phyloP scores from a whole-genome alignment of 768 basidiomycete species.

The Tephrocybe sp. region DNA sequence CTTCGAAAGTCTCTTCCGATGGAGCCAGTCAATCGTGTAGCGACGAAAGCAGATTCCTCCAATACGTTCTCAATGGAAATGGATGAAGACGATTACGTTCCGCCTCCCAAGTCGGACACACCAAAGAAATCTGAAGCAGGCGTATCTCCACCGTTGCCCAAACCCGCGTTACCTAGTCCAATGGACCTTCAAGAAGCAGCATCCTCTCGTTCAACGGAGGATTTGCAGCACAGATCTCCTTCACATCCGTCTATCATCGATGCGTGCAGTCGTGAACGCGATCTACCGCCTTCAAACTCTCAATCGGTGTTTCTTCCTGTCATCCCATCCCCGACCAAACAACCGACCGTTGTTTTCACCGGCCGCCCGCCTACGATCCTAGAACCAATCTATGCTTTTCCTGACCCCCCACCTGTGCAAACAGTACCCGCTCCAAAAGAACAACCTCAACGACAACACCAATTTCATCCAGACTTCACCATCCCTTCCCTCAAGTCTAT shows the following conservation, averaged over 20 bases:
- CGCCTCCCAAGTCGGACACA: background rate
- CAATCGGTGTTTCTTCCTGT: background rate
- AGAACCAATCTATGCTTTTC: conserved; percentile 13
- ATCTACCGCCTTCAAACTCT: background rate
- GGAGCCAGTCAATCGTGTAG: conserved; percentile 1
- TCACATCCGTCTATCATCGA: background rate
- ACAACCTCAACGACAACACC: conserved; percentile 28
- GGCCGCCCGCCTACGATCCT: conserved; percentile 5
- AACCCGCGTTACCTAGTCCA: background rate
- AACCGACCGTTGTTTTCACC: conserved; percentile 11
- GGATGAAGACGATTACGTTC: background rate
- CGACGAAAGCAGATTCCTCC: background rate
- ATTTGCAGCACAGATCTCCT: background rate
- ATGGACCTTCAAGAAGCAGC: too few species aligned
- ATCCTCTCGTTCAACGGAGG: background rate
- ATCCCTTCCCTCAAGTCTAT: conserved; percentile 55
- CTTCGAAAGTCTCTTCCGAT: conserved; percentile 27
- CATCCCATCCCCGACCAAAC: conserved; percentile 1
- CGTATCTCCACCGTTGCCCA: too few species aligned
- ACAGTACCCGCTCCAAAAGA: conserved; percentile 12
- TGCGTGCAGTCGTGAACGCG: background rate
- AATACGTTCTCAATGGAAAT: background rate
- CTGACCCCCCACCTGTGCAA: conserved; percentile 4
- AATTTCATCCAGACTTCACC: conserved; percentile 46
- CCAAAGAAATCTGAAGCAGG: background rate